These are phyloP conservation scores for Calonectria crousiana DNA, from an alignment of 2,329 filamentous ascomycete species.

Conservation along the genomic window DNA sequence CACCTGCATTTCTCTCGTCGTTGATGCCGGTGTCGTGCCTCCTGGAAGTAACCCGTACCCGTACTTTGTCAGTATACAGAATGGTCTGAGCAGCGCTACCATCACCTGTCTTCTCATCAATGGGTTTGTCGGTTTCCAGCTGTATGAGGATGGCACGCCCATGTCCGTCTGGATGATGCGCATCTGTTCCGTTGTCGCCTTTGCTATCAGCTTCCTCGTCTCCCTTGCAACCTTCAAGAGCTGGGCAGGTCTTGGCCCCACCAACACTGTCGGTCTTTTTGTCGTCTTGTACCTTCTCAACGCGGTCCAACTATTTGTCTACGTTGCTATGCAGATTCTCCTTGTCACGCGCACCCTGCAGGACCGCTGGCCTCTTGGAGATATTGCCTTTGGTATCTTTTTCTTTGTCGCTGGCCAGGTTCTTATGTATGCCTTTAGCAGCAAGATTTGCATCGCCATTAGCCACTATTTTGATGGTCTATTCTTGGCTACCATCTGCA, in stretches of 20 bases:
- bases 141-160: slow-evolving; percentile 96
- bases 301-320: slow-evolving; percentile 86
- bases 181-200: slow-evolving; percentile 82
- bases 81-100: slow-evolving; percentile 85
- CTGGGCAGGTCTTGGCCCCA: slow-evolving; percentile 87
- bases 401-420: slow-evolving; percentile 95
- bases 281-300: slow-evolving; percentile 93
- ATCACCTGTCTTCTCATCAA: slow-evolving; percentile 94
- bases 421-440: slow-evolving; percentile 89
- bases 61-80: slow-evolving; percentile 92
- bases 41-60: slow-evolving; percentile 84
- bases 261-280: slow-evolving; percentile 90
- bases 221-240: slow-evolving; percentile 92
- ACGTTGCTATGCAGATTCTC: slow-evolving; percentile 87
- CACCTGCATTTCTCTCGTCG: slow-evolving; percentile 87
- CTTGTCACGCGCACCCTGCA: slow-evolving; percentile 91
- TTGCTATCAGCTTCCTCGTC: slow-evolving; percentile 87
- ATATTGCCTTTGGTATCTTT: slow-evolving; percentile 90
- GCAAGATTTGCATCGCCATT: slow-evolving; percentile 83
- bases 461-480: slow-evolving; percentile 95
- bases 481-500: slow-evolving; percentile 94
- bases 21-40: slow-evolving; percentile 93
- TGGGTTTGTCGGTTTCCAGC: slow-evolving; percentile 97
- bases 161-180: slow-evolving; percentile 94
- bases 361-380: slow-evolving; percentile 94